Conservation (phyloP, 2,329 filamentous ascomycete genomes). For the Pseudogymnoascus pannorum region DNA sequence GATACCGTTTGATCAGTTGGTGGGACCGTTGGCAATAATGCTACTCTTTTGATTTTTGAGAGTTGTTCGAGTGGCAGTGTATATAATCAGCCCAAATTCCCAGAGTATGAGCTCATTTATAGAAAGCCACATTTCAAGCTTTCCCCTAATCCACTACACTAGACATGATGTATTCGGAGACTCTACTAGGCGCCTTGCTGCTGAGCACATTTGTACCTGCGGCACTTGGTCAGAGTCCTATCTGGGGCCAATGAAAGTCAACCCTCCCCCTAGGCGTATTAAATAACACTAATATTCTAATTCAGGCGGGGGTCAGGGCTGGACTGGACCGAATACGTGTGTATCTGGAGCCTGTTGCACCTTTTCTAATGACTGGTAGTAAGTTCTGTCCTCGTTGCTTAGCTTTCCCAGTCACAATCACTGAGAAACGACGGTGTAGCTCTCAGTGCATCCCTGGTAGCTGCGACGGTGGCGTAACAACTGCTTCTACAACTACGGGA, state of each 20-base stretch:
- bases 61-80: background rate
- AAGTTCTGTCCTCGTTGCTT: background rate
- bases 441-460: background rate
- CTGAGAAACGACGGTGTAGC: background rate
- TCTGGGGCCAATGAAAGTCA: background rate
- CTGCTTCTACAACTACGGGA: background rate
- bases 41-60: background rate
- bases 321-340: background rate
- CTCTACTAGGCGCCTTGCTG: background rate
- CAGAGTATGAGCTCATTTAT: background rate
- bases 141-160: background rate
- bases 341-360: background rate
- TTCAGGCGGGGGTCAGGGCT: background rate
- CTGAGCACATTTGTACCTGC: background rate
- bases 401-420: background rate
- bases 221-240: background rate
- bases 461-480: background rate
- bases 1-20: background rate
- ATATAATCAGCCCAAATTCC: background rate
- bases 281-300: background rate
- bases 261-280: background rate
- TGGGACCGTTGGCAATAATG: background rate
- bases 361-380: conserved; percentile 4
- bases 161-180: background rate
- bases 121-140: background rate